Base-by-base conservation (phyloP, 2,329 filamentous ascomycete species). In the Pseudogymnoascus sp. region DNA sequence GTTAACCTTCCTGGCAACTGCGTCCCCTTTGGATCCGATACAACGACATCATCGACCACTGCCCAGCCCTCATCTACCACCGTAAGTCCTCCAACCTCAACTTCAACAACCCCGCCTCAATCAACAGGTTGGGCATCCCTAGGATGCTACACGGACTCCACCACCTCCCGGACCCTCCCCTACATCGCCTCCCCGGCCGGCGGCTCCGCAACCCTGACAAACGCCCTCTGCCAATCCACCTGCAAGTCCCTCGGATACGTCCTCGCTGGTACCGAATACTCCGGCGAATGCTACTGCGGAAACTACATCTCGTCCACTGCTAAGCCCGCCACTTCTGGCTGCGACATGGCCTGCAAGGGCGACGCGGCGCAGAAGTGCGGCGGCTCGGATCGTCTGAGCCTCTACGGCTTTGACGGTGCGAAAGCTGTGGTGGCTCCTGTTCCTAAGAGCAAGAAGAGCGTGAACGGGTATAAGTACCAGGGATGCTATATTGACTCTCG, bases 151-250 rank as follows among this genome's bases (percentile, higher is more conserved):
- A 61, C 59, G 13, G 61, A 63, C 27, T 2, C 25, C 25, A 31
- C 15, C 12, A 13, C 31, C 36, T 39, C 36, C 15, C 55, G 63
- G 33, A 60, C 63, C n/a, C 61, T 64, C 61, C 74, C 74, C 0
- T 5, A 37, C 31, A 39, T 59, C 31, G 31, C 55, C 15, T 39
- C 55, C 13, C 35, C 55, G 6, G 31, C 31, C 31, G 55, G 31
- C 31, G 55, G 55, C 9, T 37, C 55, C 8, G 27, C 45, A 12
- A 8, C 7, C 45, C 45, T 52, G 5, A 59, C 55, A n/a, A 59
- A 80, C 64, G 74, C 79, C 64, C 76, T 79, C 69, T 79, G 76
- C 74, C 80, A 78, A 66, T 74, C 74, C 1, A 78, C 76, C 1
- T 73, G 79, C 0, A 67, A 79, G 3, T 78, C 77, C 6, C 78